Base-by-base conservation (phyloP, 2,329 filamentous ascomycete genomes). In the Colletotrichum tabaci region DNA sequence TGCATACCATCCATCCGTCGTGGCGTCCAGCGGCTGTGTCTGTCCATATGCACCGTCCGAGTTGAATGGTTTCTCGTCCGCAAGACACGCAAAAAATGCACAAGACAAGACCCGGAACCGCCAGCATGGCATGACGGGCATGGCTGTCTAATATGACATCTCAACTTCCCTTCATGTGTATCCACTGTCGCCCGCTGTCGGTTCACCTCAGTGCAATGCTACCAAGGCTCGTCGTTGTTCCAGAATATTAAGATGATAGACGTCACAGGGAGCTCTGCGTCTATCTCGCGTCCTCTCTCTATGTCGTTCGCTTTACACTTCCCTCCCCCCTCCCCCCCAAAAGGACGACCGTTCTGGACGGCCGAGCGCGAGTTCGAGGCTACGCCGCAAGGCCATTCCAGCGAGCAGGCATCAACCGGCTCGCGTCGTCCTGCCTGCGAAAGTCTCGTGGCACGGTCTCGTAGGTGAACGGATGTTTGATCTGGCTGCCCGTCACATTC, bases 241-340 rank as follows among this genome's bases (percentile, higher is more conserved):
- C 58, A 60, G 53, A 69, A 53, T 23, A 60, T 68, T 71, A 53
- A 71, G 68, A 71, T 68, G 68, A 71, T 68, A 53, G 68, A 57
- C 68, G 65, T 53, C 52, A 71, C 52, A 68, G 47, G 47, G 16
- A 63, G 35, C 53, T 63, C 58, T 63, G 65, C 52, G 26, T 49
- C 38, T 46, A 58, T 60, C 44, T n/a, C 42, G 2, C 40, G 15
- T 50, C 15, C 47, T 38, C 62, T 47, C 49, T 15, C n/a, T 21
- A 46, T 9, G 13, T 44, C 38, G 40, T 30, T 50, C 61, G 16
- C 7, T 44, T 12, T 16, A n/a, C 46, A 52, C 35, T n/a, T n/a
- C 26, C 26, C 26, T 26, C 4, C 49, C 46, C 21, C 18, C n/a
- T n/a, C n/a, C 50, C 64, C 49, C 46, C 2, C 21, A 23, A 35